Evolutionary conservation across 352 stramenopile genomes (phyloP).

Genomic region (Plasmopara viticola): DNA sequence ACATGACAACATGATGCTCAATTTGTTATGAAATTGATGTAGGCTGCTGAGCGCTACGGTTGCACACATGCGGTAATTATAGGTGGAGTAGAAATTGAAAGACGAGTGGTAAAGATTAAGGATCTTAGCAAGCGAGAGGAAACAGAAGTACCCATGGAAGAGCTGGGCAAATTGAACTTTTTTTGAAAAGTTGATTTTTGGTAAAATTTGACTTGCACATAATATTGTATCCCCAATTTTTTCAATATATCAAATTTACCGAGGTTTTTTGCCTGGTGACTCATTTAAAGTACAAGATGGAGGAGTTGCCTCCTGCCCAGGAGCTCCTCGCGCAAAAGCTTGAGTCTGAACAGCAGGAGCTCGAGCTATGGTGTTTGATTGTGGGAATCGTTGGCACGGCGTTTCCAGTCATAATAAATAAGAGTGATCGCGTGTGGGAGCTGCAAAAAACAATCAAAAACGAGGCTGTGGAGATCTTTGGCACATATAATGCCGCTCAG

Average conservation of each 20-base stretch:
- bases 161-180: slow-evolving; percentile 31
- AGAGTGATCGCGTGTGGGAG: too few species aligned
- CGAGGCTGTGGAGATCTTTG: too few species aligned
- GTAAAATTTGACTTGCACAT: too few species aligned
- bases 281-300: too few species aligned
- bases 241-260: too few species aligned
- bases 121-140: slow-evolving; percentile 60
- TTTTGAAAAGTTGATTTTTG: slow-evolving; percentile 3
- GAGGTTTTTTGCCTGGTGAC: too few species aligned
- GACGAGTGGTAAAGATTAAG: slow-evolving; percentile 67
- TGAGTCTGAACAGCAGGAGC: slow-evolving; percentile 7
- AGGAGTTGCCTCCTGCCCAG: too few species aligned
- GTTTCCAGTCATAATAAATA: slow-evolving; percentile 9
- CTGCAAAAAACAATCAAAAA: too few species aligned
- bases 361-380: slow-evolving; percentile 25
- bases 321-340: slow-evolving; percentile 3
- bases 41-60: slow-evolving; percentile 65
- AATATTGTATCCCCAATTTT: too few species aligned
- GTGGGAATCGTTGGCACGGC: slow-evolving; percentile 24
- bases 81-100: slow-evolving; percentile 59
- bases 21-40: neutral
- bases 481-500: too few species aligned
- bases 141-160: slow-evolving; percentile 29
- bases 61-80: slow-evolving; percentile 71
- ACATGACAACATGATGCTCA: neutral